Evolutionary conservation across 345 rosid genomes (phyloP).

Genomic region (Conringia planisiliqua): DNA sequence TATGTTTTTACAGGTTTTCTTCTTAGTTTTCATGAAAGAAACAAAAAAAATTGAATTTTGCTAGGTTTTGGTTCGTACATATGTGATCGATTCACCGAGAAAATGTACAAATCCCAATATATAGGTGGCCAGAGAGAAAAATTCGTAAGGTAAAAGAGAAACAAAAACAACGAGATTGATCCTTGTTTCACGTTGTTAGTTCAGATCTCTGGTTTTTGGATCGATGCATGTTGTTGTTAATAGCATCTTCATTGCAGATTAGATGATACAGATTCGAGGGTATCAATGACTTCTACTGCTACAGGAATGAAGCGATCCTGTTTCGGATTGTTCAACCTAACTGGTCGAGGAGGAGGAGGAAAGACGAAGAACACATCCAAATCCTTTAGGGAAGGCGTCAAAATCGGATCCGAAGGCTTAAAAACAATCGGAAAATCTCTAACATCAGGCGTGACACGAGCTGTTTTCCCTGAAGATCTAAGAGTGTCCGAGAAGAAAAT

Average conservation of each 20-base stretch:
- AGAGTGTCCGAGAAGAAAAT: conserved; percentile 62
- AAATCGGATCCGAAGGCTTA: conserved; percentile 59
- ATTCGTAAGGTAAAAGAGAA: conserved; percentile 54
- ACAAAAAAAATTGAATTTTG: neutral
- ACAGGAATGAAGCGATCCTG: conserved; percentile 42
- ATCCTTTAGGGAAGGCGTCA: conserved; percentile 55
- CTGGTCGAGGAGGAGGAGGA: conserved; percentile 24
- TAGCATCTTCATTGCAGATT: conserved; percentile 38
- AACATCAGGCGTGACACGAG: conserved; percentile 49
- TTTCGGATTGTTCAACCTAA: conserved; percentile 36
- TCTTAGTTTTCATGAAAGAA: neutral
- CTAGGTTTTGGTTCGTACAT: neutral
- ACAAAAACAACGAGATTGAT: neutral
- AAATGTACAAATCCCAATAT: conserved; percentile 65
- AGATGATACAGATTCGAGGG: conserved; percentile 66
- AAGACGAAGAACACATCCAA: conserved; percentile 41
- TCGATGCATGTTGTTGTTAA: neutral
- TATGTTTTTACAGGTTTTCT: neutral
- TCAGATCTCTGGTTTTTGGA: neutral
- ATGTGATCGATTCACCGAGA: conserved; percentile 35
- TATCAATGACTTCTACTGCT: conserved; percentile 41
- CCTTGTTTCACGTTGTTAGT: conserved; percentile 3
- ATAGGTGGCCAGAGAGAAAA: conserved; percentile 75
- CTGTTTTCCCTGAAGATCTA: conserved; percentile 75
- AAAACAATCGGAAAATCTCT: conserved; percentile 53